A percentile compares a stretch with the other conserved stretches of the same genome.
Conservation (phyloP, 2,329 filamentous ascomycete genomes). For the Paramyrothecium roridum region DNA sequence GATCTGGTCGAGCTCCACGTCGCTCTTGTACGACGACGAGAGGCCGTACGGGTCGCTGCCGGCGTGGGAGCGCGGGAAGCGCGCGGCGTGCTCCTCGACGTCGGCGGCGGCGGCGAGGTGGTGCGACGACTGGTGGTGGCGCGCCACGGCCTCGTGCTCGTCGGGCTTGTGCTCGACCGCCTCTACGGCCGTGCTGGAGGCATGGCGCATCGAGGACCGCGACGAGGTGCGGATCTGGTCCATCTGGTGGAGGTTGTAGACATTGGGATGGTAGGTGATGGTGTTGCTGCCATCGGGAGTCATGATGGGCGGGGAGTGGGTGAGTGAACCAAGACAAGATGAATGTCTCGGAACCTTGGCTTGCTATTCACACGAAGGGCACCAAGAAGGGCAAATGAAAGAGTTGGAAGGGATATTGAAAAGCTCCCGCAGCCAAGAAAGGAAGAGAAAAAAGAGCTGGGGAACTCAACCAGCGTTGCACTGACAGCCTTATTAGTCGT, state of each 20-base stretch:
- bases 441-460: not conserved
- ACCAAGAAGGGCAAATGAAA: constrained; percentile 1
- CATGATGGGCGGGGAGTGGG: constrained; percentile 24
- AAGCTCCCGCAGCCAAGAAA: not conserved
- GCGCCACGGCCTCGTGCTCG: constrained; percentile 35
- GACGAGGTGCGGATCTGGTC: constrained; percentile 22
- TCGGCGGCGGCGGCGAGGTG: too few relatives aligned
- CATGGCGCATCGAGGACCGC: constrained; percentile 25
- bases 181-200: constrained; percentile 45
- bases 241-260: constrained; percentile 37
- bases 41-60: constrained; percentile 82
- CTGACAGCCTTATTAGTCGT: too few relatives aligned
- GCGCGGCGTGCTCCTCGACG: constrained; percentile 46
- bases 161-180: constrained; percentile 26
- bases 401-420: not conserved
- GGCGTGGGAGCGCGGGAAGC: constrained; percentile 54
- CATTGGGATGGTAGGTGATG: constrained; percentile 41
- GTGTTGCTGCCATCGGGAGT: constrained; percentile 36
- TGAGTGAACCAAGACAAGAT: not conserved
- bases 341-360: not conserved
- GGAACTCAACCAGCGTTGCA: not conserved
- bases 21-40: constrained; percentile 71
- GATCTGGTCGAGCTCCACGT: constrained; percentile 72
- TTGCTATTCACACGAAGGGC: too few relatives aligned
- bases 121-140: constrained; percentile 36